Conservation (phyloP, 139 green algal species). For the Tetradesmus lagerheimii region DNA sequence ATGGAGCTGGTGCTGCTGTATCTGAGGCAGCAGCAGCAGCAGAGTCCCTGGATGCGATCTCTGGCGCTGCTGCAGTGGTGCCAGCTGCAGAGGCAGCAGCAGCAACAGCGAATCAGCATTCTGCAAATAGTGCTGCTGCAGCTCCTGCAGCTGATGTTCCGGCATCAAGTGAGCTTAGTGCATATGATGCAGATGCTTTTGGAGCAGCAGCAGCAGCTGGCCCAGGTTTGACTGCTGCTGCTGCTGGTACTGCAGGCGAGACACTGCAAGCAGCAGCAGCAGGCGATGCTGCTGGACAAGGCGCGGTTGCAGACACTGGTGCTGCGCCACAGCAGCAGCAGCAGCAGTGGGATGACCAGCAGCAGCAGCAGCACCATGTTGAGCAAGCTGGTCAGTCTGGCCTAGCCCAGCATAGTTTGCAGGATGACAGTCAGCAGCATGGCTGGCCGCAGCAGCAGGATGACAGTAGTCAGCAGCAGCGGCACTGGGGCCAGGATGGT, state of each 20-base stretch:
- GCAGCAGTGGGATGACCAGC: not conserved
- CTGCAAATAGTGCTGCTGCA: not conserved
- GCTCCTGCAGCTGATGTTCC: not conserved
- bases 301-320: not conserved
- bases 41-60: too few species aligned
- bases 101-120: not conserved
- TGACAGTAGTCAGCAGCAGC: not conserved
- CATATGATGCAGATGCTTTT: not conserved
- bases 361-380: not conserved
- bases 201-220: not conserved
- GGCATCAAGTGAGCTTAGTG: not conserved
- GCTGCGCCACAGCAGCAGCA: not conserved
- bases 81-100: not conserved
- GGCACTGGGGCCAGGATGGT: not conserved
- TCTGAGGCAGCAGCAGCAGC: not conserved
- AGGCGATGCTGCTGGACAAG: not conserved
- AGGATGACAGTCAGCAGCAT: not conserved
- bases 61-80: not conserved
- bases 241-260: not conserved
- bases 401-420: not conserved
- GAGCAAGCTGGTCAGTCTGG: not conserved
- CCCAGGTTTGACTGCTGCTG: not conserved
- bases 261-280: not conserved
- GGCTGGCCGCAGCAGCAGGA: not conserved
- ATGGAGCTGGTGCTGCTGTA: not conserved